Conservation (phyloP, 352 stramenopile species). For the Phytopythium helicoides region DNA sequence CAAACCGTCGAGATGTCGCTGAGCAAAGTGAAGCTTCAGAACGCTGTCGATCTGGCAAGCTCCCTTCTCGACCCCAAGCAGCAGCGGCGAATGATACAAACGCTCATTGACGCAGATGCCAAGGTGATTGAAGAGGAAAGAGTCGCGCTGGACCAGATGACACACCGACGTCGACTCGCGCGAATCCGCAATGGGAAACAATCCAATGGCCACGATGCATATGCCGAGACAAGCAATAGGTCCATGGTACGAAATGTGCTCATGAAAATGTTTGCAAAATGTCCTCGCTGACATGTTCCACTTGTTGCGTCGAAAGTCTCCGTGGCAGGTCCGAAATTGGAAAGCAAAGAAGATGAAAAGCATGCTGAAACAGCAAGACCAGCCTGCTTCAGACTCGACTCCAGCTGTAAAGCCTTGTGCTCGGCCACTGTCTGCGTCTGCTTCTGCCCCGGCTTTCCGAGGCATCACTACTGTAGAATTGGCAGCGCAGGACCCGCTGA, state of each 20-base stretch:
- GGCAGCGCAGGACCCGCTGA: conserved; percentile 40
- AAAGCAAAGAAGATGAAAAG: conserved; percentile 19
- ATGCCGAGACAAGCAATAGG: not conserved
- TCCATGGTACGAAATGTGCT: conserved; percentile 1
- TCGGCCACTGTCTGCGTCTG: not conserved
- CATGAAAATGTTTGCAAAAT: too few species aligned
- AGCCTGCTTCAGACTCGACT: not conserved
- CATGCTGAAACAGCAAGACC: conserved; percentile 2
- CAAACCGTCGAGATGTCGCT: conserved; percentile 33
- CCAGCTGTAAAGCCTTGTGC: not conserved
- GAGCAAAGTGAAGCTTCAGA: conserved; percentile 65
- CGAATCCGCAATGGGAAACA: conserved; percentile 18
- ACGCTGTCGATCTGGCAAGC: conserved; percentile 66
- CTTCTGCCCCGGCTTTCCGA: conserved; percentile 19
- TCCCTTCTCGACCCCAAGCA: conserved; percentile 48
- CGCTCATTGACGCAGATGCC: conserved; percentile 62
- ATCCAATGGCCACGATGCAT: conserved; percentile 13
- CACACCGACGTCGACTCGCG: conserved; percentile 53
- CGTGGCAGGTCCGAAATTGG: conserved; percentile 79
- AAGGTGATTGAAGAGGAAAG: conserved; percentile 71
- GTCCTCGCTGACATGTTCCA: too few species aligned
- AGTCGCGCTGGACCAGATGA: conserved; percentile 47
- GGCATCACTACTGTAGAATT: conserved; percentile 67
- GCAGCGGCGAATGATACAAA: conserved; percentile 62
- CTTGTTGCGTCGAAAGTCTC: conserved; percentile 33